Conservation (phyloP, 2,329 filamentous ascomycete genomes). For the Cordyceps tenuipes region DNA sequence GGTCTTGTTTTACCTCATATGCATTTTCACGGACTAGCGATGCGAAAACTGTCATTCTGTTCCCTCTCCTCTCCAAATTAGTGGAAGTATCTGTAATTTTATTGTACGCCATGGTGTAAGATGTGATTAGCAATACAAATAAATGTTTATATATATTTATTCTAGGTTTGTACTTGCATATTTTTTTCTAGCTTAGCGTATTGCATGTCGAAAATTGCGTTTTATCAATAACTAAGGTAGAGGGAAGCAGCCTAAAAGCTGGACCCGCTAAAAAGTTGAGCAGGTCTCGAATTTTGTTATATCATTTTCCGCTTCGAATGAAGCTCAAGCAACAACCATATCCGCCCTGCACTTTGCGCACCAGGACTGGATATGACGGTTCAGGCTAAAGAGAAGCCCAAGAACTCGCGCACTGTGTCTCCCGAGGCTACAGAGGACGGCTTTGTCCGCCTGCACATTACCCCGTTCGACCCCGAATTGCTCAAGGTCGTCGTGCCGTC, state of each 20-base stretch:
- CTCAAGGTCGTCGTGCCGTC: constrained; percentile 64
- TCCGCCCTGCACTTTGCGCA: not conserved
- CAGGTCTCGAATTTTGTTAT: constrained; percentile 9
- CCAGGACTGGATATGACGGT: constrained; percentile 8
- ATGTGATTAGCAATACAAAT: not conserved
- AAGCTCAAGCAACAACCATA: not conserved
- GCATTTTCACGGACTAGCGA: constrained; percentile 10
- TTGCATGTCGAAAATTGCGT: no score
- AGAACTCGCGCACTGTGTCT: not conserved
- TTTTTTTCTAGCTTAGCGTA: no score
- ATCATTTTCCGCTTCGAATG: not conserved
- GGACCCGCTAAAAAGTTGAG: constrained; percentile 13
- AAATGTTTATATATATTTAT: no score
- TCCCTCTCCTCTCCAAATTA: constrained; percentile 10
- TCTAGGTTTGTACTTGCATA: no score
- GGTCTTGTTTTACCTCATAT: not conserved
- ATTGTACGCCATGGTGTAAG: constrained; percentile 5
- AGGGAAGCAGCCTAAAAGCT: not conserved
- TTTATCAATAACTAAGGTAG: no score
- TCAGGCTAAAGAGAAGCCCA: not conserved
- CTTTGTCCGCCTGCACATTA: constrained; percentile 62
- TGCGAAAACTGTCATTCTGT: constrained; percentile 8
- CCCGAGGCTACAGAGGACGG: constrained; percentile 17
- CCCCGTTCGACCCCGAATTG: constrained; percentile 71
- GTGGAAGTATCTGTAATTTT: constrained; percentile 10